Conservation (phyloP, 306 rosid genomes). For the Castanea sativa region DNA sequence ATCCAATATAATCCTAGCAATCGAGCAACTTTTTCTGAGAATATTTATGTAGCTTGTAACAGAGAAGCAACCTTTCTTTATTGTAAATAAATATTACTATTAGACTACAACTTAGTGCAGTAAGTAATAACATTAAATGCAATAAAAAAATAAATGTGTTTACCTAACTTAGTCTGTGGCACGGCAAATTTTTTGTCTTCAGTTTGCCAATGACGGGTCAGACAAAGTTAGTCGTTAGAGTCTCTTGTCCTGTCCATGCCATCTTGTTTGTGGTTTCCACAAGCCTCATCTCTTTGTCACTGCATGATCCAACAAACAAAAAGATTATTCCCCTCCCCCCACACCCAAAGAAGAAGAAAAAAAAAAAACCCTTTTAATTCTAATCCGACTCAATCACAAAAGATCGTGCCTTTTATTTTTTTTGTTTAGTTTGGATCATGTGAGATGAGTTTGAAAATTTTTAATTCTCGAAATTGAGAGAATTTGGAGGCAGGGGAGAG, state of each 20-base stretch:
- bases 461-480: not conserved
- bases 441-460: not conserved
- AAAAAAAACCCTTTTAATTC: too few species aligned
- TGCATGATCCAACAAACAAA: not conserved
- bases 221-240: not conserved
- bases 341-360: too few species aligned
- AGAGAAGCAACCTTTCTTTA: not conserved
- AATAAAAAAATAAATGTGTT: not conserved
- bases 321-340: too few species aligned
- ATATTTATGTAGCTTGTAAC: not conserved
- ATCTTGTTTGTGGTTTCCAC: not conserved
- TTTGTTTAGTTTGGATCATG: not conserved
- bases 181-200: not conserved
- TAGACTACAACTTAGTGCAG: not conserved
- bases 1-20: not conserved
- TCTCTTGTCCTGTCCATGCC: too few species aligned
- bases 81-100: not conserved
- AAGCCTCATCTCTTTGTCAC: not conserved
- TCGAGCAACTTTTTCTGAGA: too few species aligned
- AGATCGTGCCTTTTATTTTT: not conserved
- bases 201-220: not conserved
- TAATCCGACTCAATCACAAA: too few species aligned
- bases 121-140: not conserved
- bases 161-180: not conserved
- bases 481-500: too few species aligned